phyloP scores from a whole-genome alignment of 2,329 filamentous ascomycete species.

The Tolypocladium capitatum region DNA sequence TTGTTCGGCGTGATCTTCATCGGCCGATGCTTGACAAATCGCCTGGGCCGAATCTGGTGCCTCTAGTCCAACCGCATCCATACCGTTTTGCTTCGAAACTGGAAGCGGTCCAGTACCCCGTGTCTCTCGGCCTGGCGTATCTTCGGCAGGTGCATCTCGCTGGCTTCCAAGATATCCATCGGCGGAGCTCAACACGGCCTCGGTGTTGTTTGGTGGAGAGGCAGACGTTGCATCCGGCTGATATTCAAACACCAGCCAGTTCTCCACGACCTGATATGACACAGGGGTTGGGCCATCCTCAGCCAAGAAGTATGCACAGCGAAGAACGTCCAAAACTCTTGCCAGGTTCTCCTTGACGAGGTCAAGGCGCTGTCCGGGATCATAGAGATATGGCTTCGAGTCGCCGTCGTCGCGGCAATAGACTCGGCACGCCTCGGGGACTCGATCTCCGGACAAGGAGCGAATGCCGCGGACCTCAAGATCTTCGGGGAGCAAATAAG shows the following conservation, averaged over 20 bases:
- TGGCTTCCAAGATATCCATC: not conserved
- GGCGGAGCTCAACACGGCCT: not conserved
- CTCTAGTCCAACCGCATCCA: not conserved
- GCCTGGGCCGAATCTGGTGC: not conserved
- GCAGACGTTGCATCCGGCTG: conserved; percentile 4
- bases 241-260: conserved; percentile 21
- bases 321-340: conserved; percentile 34
- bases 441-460: conserved; percentile 23
- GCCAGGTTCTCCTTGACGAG: conserved; percentile 26
- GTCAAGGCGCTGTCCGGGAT: conserved; percentile 17
- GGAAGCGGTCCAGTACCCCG: not conserved
- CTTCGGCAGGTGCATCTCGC: not conserved
- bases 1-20: conserved; percentile 19
- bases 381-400: conserved; percentile 25
- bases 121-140: not conserved
- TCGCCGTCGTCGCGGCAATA: conserved; percentile 20
- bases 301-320: conserved; percentile 34
- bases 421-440: conserved; percentile 27
- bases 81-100: not conserved
- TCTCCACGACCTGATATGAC: conserved; percentile 12
- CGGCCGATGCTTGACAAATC: conserved; percentile 1
- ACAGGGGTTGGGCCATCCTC: conserved; percentile 27
- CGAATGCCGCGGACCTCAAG: conserved; percentile 30
- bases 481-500: conserved; percentile 40
- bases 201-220: not conserved